Conservation (phyloP, 225 moss, liverwort and hornwort genomes). For the Lunularia cruciata region DNA sequence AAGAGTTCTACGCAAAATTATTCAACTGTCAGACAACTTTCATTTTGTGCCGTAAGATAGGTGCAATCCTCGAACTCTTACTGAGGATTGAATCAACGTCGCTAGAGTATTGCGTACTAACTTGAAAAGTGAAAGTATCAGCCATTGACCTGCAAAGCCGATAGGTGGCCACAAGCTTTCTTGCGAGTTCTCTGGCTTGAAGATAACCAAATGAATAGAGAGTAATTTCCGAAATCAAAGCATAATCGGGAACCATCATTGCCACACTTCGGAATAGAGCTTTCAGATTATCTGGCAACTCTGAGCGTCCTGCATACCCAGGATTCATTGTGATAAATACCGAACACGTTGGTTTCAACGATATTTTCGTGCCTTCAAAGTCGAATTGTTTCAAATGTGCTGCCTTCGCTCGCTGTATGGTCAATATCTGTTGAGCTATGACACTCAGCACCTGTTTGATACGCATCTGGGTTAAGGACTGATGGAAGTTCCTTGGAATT, state of each 20-base stretch:
- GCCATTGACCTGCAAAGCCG: slow-evolving; percentile 56
- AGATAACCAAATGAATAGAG: slow-evolving; percentile 71
- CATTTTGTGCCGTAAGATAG: no score
- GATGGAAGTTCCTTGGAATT: no score
- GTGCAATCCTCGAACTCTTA: no score
- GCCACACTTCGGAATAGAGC: slow-evolving; percentile 62
- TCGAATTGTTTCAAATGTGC: slow-evolving; percentile 56
- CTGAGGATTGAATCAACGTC: no score
- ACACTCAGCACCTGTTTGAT: slow-evolving; percentile 61
- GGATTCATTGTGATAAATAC: slow-evolving; percentile 72
- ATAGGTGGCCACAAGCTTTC: slow-evolving; percentile 70
- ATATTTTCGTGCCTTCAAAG: slow-evolving; percentile 60
- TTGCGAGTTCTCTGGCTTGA: slow-evolving; percentile 56
- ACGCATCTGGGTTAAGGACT: neutral
- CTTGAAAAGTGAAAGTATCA: neutral
- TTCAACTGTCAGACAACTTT: no score
- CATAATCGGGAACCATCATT: slow-evolving; percentile 83
- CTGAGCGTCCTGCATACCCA: slow-evolving; percentile 66
- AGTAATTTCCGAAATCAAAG: slow-evolving; percentile 66
- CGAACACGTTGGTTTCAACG: slow-evolving; percentile 55
- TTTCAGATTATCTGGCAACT: slow-evolving; percentile 70
- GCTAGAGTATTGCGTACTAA: no score
- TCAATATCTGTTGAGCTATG: slow-evolving; percentile 65
- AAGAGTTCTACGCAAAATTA: no score
- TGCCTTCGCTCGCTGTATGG: slow-evolving; percentile 64